Conservation (phyloP, 1,139 yeast genomes). For the Yamadazyma kanchanaburiensis region DNA sequence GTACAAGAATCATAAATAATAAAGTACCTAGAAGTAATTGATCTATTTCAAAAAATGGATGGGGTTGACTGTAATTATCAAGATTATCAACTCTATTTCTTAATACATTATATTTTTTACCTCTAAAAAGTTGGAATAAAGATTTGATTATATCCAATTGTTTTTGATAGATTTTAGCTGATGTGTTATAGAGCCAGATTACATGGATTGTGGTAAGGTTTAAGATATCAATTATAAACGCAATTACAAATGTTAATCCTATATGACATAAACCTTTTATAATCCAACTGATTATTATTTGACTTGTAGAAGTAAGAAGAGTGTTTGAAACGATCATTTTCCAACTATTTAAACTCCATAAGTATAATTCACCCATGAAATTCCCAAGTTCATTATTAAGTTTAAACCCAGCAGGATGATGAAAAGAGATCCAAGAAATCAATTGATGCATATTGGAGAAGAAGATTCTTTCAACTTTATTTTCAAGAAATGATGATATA, state of each 20-base stretch:
- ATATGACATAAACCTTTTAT: slow-evolving; percentile 24
- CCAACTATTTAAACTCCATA: slow-evolving; percentile 85
- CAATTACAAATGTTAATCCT: slow-evolving; percentile 69
- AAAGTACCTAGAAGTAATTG: slow-evolving; percentile 87
- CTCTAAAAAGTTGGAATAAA: slow-evolving; percentile 81
- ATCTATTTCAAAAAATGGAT: slow-evolving; percentile 67
- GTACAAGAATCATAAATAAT: slow-evolving; percentile 73
- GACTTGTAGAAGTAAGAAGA: slow-evolving; percentile 4
- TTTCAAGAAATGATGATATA: slow-evolving; percentile 32
- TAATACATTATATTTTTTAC: slow-evolving; percentile 81
- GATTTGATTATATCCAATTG: slow-evolving; percentile 69
- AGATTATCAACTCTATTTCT: slow-evolving; percentile 75
- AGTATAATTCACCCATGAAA: slow-evolving; percentile 80
- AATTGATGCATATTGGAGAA: slow-evolving; percentile 39
- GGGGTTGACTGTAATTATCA: slow-evolving; percentile 47
- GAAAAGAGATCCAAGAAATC: slow-evolving; percentile 71
- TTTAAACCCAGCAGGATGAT: slow-evolving; percentile 92
- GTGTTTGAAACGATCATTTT: slow-evolving; percentile 20
- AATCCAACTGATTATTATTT: slow-evolving; percentile 3
- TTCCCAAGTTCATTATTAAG: slow-evolving; percentile 81
- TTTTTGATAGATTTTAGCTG: slow-evolving; percentile 75
- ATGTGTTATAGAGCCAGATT: slow-evolving; percentile 70
- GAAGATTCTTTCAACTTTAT: slow-evolving; percentile 30
- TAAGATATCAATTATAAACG: slow-evolving; percentile 62
- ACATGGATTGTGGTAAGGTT: slow-evolving; percentile 69